Conservation (phyloP, 2,329 filamentous ascomycete genomes). For the Paecilomyces variotii region DNA sequence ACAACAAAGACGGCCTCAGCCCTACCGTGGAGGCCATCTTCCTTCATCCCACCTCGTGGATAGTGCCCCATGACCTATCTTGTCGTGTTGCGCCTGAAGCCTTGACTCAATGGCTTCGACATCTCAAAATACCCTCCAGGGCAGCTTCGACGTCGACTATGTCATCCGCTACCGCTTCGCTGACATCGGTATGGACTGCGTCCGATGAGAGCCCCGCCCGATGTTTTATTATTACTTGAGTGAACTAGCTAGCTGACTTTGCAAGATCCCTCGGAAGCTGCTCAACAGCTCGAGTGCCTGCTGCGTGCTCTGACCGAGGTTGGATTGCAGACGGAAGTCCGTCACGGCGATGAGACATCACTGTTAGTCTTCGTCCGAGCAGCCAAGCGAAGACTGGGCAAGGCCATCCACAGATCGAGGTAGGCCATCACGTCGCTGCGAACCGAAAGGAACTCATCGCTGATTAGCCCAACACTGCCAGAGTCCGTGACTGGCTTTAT, state of each 20-base stretch:
- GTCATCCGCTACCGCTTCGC: constrained; percentile 74
- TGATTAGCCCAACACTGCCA: constrained; percentile 21
- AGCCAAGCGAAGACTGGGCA: constrained; percentile 64
- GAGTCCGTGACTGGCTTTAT: constrained; percentile 92
- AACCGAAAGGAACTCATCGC: neutral
- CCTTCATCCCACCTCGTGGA: neutral
- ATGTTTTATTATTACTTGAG: neutral
- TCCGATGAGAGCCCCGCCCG: neutral
- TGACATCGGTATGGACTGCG: constrained; percentile 48
- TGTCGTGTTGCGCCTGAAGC: neutral
- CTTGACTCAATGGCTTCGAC: constrained; percentile 19
- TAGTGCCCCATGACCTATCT: neutral
- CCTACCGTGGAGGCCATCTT: neutral
- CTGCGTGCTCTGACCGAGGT: constrained; percentile 66
- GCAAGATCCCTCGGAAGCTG: constrained; percentile 60
- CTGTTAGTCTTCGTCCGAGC: constrained; percentile 80
- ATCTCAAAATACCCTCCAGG: constrained; percentile 25
- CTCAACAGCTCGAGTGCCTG: constrained; percentile 69
- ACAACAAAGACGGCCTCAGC: neutral
- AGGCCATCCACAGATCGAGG: constrained; percentile 78
- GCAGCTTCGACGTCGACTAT: constrained; percentile 74
- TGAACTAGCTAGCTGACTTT: constrained; percentile 1
- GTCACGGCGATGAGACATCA: constrained; percentile 66
- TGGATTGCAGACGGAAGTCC: constrained; percentile 79
- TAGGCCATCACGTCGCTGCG: constrained; percentile 20